Conservation (phyloP, 2,329 filamentous ascomycete species). For the Nemania bipapillata region DNA sequence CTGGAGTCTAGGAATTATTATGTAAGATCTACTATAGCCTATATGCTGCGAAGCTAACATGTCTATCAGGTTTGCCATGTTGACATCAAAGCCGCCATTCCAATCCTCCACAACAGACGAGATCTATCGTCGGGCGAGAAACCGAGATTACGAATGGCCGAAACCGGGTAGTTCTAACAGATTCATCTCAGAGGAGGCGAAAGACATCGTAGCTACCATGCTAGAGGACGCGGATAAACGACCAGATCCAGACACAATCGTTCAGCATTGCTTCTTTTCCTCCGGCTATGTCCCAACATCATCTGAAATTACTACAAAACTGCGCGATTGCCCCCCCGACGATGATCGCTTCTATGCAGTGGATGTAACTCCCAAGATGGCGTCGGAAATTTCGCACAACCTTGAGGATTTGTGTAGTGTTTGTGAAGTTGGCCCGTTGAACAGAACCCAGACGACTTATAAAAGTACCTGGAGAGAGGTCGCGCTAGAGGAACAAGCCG, state of each 20-base stretch:
- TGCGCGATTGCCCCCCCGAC: slow-evolving; percentile 68
- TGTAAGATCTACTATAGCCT: slow-evolving; percentile 65
- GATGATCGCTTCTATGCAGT: slow-evolving; percentile 67
- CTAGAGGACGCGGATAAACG: slow-evolving; percentile 79
- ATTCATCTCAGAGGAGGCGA: slow-evolving; percentile 78
- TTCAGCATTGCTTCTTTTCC: slow-evolving; percentile 82
- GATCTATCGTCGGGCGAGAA: slow-evolving; percentile 77
- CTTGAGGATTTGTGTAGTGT: slow-evolving; percentile 67
- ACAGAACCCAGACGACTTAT: slow-evolving; percentile 58
- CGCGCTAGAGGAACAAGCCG: slow-evolving; percentile 73
- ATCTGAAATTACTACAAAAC: slow-evolving; percentile 67
- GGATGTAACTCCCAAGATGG: slow-evolving; percentile 58
- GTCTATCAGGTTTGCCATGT: slow-evolving; percentile 82
- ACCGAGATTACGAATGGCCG: slow-evolving; percentile 84
- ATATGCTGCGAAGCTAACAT: slow-evolving; percentile 36
- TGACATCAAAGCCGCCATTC: slow-evolving; percentile 95
- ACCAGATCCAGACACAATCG: slow-evolving; percentile 79
- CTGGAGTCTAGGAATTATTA: slow-evolving; percentile 97
- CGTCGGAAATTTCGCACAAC: slow-evolving; percentile 62
- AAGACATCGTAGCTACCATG: slow-evolving; percentile 80
- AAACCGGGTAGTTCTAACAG: slow-evolving; percentile 71
- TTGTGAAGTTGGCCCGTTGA: slow-evolving; percentile 69
- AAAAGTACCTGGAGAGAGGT: slow-evolving; percentile 73
- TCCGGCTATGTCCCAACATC: slow-evolving; percentile 76
- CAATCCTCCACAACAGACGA: slow-evolving; percentile 90